Evolutionary conservation across 768 basidiomycete genomes (phyloP), one percentile per base, ranked within the genome.

Genomic region (Mycena vitilis): DNA sequence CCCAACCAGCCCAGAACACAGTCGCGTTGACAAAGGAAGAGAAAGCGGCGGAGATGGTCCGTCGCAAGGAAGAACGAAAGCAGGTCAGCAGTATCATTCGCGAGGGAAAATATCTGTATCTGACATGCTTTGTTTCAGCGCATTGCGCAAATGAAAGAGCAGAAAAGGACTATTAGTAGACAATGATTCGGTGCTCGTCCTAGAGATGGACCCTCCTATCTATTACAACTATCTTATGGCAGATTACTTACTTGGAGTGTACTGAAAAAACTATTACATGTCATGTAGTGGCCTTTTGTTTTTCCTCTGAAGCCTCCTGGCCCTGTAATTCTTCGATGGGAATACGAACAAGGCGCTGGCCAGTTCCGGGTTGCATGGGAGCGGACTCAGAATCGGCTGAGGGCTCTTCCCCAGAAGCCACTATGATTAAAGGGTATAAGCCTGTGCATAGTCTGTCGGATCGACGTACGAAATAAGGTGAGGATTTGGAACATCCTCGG

Each of bases 41-140:
- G 73, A 97, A 93, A 78, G 94, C 94, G 2, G 90, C 89, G n/a
- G 95, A 98, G 82, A 92, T 98, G 90, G 92, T 92, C 10, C 84
- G 92, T 70, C 84, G 96, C 66, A 92, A 96, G 75, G 96, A 98
- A 77, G 97, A 98, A 77, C 83, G 97, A 52, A 95, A 92, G 77
- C 89, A 94, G 83, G 95, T 95, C 61, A 22, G 87, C 79, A 20
- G 38, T 38, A 48, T 25, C 62, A 51, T 51, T 57, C 7, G 40
- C 25, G 18, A 10, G 18, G 22, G 20, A 52, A 23, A 16, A 30
- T 70, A 4, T n/a, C 16, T 47, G 54, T 22, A 65, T 64, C 47
- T 51, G 37, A 66, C 30, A 30, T 54, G 53, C 22, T 34, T 45
- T 23, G 52, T 54, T 56, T 59, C 68, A 92, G 92, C 88, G 91